phyloP scores from a whole-genome alignment of 2,329 filamentous ascomycete genomes.

The Paracorniculantispora psalliotae region DNA sequence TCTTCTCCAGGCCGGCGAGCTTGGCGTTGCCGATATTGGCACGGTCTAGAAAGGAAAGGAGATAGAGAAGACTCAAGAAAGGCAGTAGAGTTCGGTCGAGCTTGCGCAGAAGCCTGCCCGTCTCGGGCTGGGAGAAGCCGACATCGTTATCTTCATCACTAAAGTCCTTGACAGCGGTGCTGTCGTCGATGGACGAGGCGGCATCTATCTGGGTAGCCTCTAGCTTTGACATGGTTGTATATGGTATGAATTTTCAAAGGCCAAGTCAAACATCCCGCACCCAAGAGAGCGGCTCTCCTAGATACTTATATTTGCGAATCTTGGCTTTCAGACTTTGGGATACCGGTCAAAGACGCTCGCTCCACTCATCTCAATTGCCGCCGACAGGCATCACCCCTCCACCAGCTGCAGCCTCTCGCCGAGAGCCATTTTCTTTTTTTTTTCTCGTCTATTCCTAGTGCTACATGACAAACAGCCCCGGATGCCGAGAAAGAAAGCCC shows the following conservation, averaged over 20 bases:
- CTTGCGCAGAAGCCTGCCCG: slow-evolving; percentile 43
- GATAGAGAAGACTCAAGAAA: slow-evolving; percentile 53
- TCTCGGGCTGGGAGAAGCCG: slow-evolving; percentile 30
- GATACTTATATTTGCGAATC: background rate
- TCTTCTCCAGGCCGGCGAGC: slow-evolving; percentile 46
- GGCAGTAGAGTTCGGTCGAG: slow-evolving; percentile 49
- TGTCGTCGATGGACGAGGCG: slow-evolving; percentile 6
- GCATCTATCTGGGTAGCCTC: background rate
- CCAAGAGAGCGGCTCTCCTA: background rate
- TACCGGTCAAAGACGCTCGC: background rate
- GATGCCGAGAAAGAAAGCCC: background rate
- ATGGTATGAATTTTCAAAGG: background rate
- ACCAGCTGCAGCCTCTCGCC: background rate
- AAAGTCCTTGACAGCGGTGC: background rate
- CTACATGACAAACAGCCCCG: too few relatives aligned
- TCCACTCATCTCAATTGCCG: background rate
- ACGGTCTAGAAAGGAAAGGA: slow-evolving; percentile 46
- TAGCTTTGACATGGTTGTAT: background rate
- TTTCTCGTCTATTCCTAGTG: too few relatives aligned
- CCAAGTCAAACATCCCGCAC: background rate
- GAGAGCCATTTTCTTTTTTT: background rate
- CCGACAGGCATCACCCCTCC: background rate
- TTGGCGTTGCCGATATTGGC: slow-evolving; percentile 52
- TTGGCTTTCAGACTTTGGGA: background rate
- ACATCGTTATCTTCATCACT: slow-evolving; percentile 11